phyloP scores from a whole-genome alignment of 352 stramenopile species.

The Phytophthora cryptogea region DNA sequence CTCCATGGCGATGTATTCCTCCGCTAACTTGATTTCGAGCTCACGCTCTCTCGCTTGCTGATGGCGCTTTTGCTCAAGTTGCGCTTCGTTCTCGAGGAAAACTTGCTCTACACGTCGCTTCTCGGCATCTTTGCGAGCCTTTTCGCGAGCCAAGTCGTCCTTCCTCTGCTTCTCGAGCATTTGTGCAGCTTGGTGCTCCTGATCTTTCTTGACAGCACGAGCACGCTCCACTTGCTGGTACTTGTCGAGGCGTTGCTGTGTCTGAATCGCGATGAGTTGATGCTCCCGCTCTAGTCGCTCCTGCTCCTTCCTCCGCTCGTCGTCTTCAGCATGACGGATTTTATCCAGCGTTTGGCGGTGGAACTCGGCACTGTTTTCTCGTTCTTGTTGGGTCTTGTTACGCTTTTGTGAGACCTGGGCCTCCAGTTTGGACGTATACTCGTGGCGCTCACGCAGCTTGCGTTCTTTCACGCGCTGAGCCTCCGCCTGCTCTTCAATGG shows the following conservation, averaged over 20 bases:
- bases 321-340: slow-evolving; percentile 53
- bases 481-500: slow-evolving; percentile 69
- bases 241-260: slow-evolving; percentile 68
- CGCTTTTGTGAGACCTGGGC: slow-evolving; percentile 61
- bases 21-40: slow-evolving; percentile 66
- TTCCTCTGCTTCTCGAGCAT: slow-evolving; percentile 55
- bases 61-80: slow-evolving; percentile 63
- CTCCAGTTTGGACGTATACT: slow-evolving; percentile 52
- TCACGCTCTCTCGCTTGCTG: slow-evolving; percentile 57
- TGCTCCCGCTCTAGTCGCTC: slow-evolving; percentile 55
- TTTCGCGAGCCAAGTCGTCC: slow-evolving; percentile 55
- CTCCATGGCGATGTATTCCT: slow-evolving; percentile 79
- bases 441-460: slow-evolving; percentile 35
- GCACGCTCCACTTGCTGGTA: slow-evolving; percentile 58
- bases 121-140: slow-evolving; percentile 54
- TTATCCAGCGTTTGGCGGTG: slow-evolving; percentile 57
- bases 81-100: slow-evolving; percentile 63
- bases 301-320: slow-evolving; percentile 62
- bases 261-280: slow-evolving; percentile 71
- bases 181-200: slow-evolving; percentile 54
- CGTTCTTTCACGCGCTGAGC: slow-evolving; percentile 42
- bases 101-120: slow-evolving; percentile 66
- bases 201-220: slow-evolving; percentile 47
- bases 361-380: slow-evolving; percentile 48
- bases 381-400: slow-evolving; percentile 38